Conservation (phyloP, 2,329 filamentous ascomycete species). For the Coniella lustricola region DNA sequence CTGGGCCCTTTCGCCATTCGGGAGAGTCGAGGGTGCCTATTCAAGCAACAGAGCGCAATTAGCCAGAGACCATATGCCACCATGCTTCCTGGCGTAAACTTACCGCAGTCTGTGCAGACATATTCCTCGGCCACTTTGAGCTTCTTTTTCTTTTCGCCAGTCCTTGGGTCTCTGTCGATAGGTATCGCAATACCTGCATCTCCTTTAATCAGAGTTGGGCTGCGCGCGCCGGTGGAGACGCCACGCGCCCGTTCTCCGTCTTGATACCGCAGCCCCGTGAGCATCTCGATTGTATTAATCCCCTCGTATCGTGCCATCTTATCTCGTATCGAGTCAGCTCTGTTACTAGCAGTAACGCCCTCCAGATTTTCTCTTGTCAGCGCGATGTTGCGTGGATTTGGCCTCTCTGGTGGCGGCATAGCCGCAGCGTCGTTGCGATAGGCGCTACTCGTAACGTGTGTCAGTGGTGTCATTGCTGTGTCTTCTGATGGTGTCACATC, state of each 20-base stretch:
- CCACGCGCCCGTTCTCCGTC: conserved; percentile 84
- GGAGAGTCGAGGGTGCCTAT: conserved; percentile 78
- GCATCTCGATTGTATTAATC: conserved; percentile 83
- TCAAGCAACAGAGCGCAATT: too few relatives aligned
- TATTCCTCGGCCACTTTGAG: conserved; percentile 81
- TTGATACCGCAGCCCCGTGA: conserved; percentile 80
- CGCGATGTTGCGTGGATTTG: conserved; percentile 54
- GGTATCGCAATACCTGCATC: conserved; percentile 83
- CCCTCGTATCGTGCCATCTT: conserved; percentile 81
- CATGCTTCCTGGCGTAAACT: conserved; percentile 22
- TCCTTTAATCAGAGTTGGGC: conserved; percentile 73
- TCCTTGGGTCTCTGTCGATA: conserved; percentile 65
- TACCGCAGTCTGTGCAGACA: conserved; percentile 88
- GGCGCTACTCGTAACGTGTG: conserved; percentile 20
- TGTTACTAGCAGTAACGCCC: conserved; percentile 56
- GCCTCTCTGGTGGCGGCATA: conserved; percentile 63
- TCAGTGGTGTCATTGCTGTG: conserved; percentile 28
- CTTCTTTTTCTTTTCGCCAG: conserved; percentile 80
- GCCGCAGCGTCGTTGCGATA: conserved; percentile 36
- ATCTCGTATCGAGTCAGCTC: conserved; percentile 70
- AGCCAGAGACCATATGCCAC: not conserved
- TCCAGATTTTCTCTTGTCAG: conserved; percentile 77
- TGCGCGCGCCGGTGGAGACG: conserved; percentile 78
- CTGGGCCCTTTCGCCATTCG: conserved; percentile 92
- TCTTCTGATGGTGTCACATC: conserved; percentile 46